Base-by-base conservation (phyloP, 2,329 filamentous ascomycete genomes). In the Botrytis paeoniae region DNA sequence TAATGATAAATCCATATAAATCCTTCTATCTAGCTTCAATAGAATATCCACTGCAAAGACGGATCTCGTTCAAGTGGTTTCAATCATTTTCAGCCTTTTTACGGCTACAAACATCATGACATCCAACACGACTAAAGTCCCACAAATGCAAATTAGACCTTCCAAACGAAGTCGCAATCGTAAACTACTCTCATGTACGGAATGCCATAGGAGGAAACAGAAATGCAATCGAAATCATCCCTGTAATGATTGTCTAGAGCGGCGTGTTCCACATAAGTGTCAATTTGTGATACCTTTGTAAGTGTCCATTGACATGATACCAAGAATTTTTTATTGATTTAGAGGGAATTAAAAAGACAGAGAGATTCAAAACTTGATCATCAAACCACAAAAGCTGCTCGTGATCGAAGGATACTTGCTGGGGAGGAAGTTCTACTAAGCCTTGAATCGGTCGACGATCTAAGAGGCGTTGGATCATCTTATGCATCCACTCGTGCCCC, bases 161-260 rank as follows among this genome's bases (percentile, higher is more conserved):
- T 22, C n/a, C 18, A 71, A 71, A 59, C 66, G 59, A 48, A 76
- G 71, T 65, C 74, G 76, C 43, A 75, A 75, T 62, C 74, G 76
- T 39, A 72, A 57, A 4, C 32, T 73, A 18, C 43, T 75, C 16
- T 76, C 75, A 4, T 78, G 76, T 68, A 75, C 72, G 20, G 77
- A 78, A 61, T 79, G 77, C 37, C 75, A 78, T 48, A 73, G 76
- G 35, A 72, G 76, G 35, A 79, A 79, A 60, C 77, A 79, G 59
- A 78, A 75, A 69, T 79, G 78, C 63, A 70, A 76, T 66, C 68
- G 75, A 25, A 59, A 35, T 25, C 54, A 71, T 32, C 78, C 76
- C 35, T 79, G 76, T 60, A 61, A 43, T 57, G 74, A 78, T 64
- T 79, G 78, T 69, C 62, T 65, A 1, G 72, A 74, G 39, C 74